Evolutionary conservation across 2,329 filamentous ascomycete species (phyloP), one percentile per base, ranked within the genome.

Genomic region (Diaporthe longicolla): DNA sequence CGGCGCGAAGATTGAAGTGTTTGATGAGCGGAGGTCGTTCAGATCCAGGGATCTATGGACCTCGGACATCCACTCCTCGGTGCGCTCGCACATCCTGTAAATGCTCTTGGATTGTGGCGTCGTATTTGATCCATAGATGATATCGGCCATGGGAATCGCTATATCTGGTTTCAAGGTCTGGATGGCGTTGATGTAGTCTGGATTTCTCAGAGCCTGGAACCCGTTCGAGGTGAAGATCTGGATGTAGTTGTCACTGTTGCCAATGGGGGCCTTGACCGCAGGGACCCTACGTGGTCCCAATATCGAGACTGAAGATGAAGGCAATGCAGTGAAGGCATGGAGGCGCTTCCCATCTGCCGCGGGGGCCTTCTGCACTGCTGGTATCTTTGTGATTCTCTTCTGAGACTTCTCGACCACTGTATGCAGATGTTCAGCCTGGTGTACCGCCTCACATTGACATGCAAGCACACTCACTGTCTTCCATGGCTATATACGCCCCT

Each of bases 201-300:
- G 86, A 0, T 91, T 90, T 43, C 89, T 89, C 45, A 98, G 85
- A 73, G 89, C 87, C 75, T 91, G 89, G 83, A 97, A 98, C 40
- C 97, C 97, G 0, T 95, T 94, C 0, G 95, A 96, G 2, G 97
- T 98, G 80, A 94, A 92, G 63, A 98, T 89, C 24, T 93, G 91
- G 55, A 98, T 87, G 61, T 91, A 89, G 52, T 89, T 89, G 76
- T 92, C 89, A 11, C 91, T 92, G 81, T 97, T 95, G 26, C 90
- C 90, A 76, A 91, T 86, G 0, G 94, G 93, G 9, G 92, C 91
- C 11, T 88, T 83, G 26, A 98, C 92, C 0, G 95, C 91, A 1
- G 95, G 94, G 65, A 93, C 90, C 43, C 96, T 89, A 71, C 97
- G 92, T 0, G 96, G 89, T 15, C 92, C 94, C 5, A 99, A 85